These are phyloP conservation scores for Cladophialophora psammophila DNA, from an alignment of 2,329 filamentous ascomycete genomes.

Conservation along the genomic window DNA sequence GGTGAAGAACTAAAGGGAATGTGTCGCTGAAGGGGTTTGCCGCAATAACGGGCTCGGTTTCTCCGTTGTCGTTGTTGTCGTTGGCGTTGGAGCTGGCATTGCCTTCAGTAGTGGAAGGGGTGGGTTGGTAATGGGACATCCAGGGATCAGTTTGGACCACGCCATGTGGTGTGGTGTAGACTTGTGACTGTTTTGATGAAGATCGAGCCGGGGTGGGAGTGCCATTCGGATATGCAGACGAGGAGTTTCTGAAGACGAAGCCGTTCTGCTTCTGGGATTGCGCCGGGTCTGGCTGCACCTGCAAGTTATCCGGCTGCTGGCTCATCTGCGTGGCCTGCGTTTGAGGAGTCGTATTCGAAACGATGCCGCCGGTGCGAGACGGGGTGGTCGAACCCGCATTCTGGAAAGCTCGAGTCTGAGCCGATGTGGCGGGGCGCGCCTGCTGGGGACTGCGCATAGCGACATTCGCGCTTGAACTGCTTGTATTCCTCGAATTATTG, in stretches of 20 bases:
- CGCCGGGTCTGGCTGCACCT: slow-evolving; percentile 13
- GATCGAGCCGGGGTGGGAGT: slow-evolving; percentile 23
- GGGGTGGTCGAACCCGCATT: slow-evolving; percentile 22
- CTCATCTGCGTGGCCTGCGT: slow-evolving; percentile 8
- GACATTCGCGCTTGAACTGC: not conserved
- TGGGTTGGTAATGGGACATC: slow-evolving; percentile 18
- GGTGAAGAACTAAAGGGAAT: slow-evolving; percentile 59
- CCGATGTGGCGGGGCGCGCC: slow-evolving; percentile 18
- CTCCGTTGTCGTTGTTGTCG: slow-evolving; percentile 16
- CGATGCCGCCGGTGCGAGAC: slow-evolving; percentile 18
- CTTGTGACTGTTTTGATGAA: slow-evolving; percentile 26
- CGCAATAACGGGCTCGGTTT: slow-evolving; percentile 21
- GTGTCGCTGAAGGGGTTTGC: slow-evolving; percentile 36
- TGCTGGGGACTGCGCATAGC: slow-evolving; percentile 29
- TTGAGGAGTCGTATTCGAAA: slow-evolving; percentile 13
- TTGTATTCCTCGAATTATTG: slow-evolving; percentile 16
- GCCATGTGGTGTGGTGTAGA: slow-evolving; percentile 34
- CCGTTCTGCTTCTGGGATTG: slow-evolving; percentile 20
- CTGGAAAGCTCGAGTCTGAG: slow-evolving; percentile 27
- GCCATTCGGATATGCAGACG: slow-evolving; percentile 35
- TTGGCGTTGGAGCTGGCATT: slow-evolving; percentile 6
- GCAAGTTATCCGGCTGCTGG: slow-evolving; percentile 16
- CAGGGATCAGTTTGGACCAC: slow-evolving; percentile 33
- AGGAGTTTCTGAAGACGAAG: slow-evolving; percentile 35
- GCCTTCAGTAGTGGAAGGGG: slow-evolving; percentile 3